phyloP scores from a whole-genome alignment of 306 rosid genomes.

The cucumber (Cucumis sativus) region DNA sequence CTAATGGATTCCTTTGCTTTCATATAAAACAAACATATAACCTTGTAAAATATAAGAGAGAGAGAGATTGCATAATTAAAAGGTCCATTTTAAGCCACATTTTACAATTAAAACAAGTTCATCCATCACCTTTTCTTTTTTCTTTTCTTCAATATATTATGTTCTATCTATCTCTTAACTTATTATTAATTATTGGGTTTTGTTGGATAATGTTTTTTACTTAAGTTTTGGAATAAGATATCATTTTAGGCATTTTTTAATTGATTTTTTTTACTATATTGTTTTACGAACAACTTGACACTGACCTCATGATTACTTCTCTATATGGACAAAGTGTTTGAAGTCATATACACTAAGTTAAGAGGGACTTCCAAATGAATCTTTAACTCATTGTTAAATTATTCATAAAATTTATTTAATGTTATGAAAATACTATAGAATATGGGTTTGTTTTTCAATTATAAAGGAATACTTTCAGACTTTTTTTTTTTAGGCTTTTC shows the following conservation, averaged over 20 bases:
- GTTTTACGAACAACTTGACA: neutral
- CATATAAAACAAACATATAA: neutral
- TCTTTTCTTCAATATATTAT: neutral
- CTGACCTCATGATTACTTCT: neutral
- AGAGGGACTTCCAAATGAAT: neutral
- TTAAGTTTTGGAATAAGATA: neutral
- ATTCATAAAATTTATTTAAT: no score
- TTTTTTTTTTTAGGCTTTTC: no score
- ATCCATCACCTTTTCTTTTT: neutral
- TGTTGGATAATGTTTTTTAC: neutral
- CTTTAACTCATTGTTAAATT: neutral
- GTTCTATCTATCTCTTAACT: neutral
- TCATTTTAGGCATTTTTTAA: neutral
- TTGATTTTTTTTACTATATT: neutral
- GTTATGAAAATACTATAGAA: neutral
- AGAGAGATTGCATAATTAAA: neutral
- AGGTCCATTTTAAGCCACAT: neutral
- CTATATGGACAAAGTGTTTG: neutral
- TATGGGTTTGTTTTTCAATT: no score
- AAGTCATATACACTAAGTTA: no score
- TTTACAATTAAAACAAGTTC: neutral
- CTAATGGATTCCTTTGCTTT: neutral
- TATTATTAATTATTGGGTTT: neutral
- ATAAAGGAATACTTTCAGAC: no score
- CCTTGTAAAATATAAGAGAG: neutral